These are phyloP conservation scores for Rhinocladiella mackenziei DNA, from an alignment of 2,329 filamentous ascomycete species.

Conservation along the genomic window DNA sequence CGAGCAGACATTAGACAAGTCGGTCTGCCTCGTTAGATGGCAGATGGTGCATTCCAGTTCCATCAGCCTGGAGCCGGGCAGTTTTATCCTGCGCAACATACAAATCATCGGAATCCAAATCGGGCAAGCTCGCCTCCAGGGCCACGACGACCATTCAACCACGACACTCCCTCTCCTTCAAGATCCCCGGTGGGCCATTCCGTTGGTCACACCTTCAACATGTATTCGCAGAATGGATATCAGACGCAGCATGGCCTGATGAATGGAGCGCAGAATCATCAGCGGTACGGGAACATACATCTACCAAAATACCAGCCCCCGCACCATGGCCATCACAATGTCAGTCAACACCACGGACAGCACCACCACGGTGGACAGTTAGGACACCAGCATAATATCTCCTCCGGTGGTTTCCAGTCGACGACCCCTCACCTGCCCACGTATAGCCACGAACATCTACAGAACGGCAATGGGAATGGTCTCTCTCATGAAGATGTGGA, in stretches of 20 bases:
- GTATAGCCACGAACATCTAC: constrained; percentile 46
- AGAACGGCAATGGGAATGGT: constrained; percentile 55
- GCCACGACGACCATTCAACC: constrained; percentile 42
- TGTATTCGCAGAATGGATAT: constrained; percentile 46
- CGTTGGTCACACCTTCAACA: constrained; percentile 43
- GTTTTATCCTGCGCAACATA: constrained; percentile 47
- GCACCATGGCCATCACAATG: constrained; percentile 43
- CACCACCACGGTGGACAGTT: constrained; percentile 38
- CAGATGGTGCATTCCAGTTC: constrained; percentile 54
- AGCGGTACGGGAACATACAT: constrained; percentile 46
- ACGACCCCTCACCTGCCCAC: constrained; percentile 56
- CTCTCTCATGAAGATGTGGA: constrained; percentile 54
- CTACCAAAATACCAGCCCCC: constrained; percentile 48
- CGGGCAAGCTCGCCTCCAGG: constrained; percentile 46
- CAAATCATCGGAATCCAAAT: constrained; percentile 42
- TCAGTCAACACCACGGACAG: constrained; percentile 38
- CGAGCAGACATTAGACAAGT: constrained; percentile 1
- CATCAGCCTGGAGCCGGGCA: constrained; percentile 52
- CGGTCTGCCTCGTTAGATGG: constrained; percentile 48
- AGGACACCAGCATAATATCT: constrained; percentile 50
- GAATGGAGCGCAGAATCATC: constrained; percentile 47
- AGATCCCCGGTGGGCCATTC: constrained; percentile 45
- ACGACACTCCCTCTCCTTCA: constrained; percentile 48
- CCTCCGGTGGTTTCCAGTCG: constrained; percentile 44
- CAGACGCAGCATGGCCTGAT: constrained; percentile 50